Evolutionary conservation across 2,329 filamentous ascomycete species (phyloP), one percentile per base, ranked within the genome.

Genomic region (Achaetomium macrosporum): DNA sequence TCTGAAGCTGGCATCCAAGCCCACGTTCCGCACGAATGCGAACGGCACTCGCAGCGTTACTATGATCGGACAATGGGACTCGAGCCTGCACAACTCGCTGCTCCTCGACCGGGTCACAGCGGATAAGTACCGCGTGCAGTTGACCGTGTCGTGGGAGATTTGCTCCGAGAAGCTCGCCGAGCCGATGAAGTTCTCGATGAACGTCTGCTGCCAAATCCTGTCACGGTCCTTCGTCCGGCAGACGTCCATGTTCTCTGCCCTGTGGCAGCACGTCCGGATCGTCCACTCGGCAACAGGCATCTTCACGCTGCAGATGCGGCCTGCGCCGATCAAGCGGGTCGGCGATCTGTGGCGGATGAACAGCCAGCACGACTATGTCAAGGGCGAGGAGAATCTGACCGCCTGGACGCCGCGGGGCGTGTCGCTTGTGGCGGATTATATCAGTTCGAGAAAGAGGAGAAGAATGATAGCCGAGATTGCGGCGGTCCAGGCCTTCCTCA

Each of bases 341-440:
- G 90, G 90, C 3, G 93, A 99, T 66, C 76, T 99, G 12, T 99
- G 93, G 93, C 83, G 93, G 50, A 90, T 97, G 83, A 95, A 90
- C 68, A 97, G 91, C 15, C 85, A 89, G 55, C 87, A 95, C 63
- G 90, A 95, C 67, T 97, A 96, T 65, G 88, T 99, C 63, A 96
- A 96, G 68, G 93, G 93, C 51, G 91, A 99, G 70, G 93, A 99
- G 68, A 79, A 85, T 45, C 75, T 99, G 37, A 83, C 77, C 2
- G 83, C 84, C 52, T 99, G 93, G 93, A 83, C 85, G 8, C 92
- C 93, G 2, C 82, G 93, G 40, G 90, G 93, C 35, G 88, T 97
- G 2, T 95, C 90, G 0, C 73, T 99, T 0, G 85, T 99, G n/a
- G 83, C 84, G 53, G 93, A 99, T 69, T 96, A 86, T 63, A 85